phyloP scores from a whole-genome alignment of 2,329 filamentous ascomycete genomes.

The Aspergillus udagawae region DNA sequence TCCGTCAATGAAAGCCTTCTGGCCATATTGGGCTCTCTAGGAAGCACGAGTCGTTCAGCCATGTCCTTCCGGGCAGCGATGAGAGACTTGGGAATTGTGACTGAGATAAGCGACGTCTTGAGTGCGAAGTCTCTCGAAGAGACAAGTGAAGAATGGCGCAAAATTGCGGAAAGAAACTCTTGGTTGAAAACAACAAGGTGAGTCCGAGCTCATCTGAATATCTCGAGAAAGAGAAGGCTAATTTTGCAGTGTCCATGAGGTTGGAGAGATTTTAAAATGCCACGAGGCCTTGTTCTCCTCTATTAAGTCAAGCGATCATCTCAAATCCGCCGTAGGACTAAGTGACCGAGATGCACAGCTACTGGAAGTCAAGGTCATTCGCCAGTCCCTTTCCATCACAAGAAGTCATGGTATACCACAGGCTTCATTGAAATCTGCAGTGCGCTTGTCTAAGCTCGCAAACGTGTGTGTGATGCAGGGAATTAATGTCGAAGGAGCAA shows the following conservation, averaged over 20 bases:
- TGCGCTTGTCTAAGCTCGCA: slow-evolving; percentile 76
- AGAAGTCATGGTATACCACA: slow-evolving; percentile 78
- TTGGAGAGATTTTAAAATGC: slow-evolving; percentile 75
- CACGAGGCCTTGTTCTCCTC: slow-evolving; percentile 79
- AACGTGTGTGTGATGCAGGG: slow-evolving; percentile 64
- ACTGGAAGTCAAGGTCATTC: slow-evolving; percentile 71
- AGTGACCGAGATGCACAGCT: slow-evolving; percentile 62
- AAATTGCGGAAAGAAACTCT: slow-evolving; percentile 61
- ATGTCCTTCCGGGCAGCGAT: slow-evolving; percentile 55
- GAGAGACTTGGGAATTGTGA: slow-evolving; percentile 64
- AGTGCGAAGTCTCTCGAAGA: slow-evolving; percentile 57
- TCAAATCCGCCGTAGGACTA: slow-evolving; percentile 60
- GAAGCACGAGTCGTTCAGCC: slow-evolving; percentile 33
- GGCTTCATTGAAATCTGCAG: slow-evolving; percentile 81
- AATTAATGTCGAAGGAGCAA: slow-evolving; percentile 70
- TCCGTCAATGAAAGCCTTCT: slow-evolving; percentile 60
- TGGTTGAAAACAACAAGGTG: slow-evolving; percentile 85
- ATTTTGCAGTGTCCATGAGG: slow-evolving; percentile 51
- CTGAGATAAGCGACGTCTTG: slow-evolving; percentile 77
- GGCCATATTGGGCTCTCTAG: slow-evolving; percentile 42
- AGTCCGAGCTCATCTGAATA: slow-evolving; percentile 26
- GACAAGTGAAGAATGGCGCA: slow-evolving; percentile 57
- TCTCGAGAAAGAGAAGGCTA: slow-evolving; percentile 5
- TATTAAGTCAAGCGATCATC: slow-evolving; percentile 64
- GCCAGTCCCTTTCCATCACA: slow-evolving; percentile 70